Evolutionary conservation across 2,329 filamentous ascomycete genomes (phyloP).

Genomic region (Cordyceps cicadae): DNA sequence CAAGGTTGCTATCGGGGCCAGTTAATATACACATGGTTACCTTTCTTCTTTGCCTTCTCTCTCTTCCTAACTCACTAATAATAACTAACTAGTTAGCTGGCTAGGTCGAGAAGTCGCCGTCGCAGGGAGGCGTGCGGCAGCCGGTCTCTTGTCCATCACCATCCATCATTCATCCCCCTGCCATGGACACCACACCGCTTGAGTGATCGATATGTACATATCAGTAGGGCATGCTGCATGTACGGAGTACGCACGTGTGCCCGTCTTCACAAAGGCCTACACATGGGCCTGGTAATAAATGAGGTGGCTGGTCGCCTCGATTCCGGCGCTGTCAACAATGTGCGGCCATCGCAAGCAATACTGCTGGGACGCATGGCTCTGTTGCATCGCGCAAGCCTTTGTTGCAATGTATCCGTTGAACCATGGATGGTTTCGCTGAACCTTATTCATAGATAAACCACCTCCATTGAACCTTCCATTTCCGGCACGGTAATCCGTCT

Average conservation of each 20-base stretch:
- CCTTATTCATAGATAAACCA: no score
- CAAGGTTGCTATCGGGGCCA: constrained; percentile 1
- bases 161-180: not conserved
- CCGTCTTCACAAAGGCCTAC: not conserved
- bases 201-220: constrained; percentile 2
- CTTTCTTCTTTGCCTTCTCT: not conserved
- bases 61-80: no score
- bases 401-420: not conserved
- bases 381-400: no score
- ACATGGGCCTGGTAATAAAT: not conserved
- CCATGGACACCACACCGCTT: constrained; percentile 9
- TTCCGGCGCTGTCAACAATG: not conserved
- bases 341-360: constrained; percentile 2
- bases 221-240: no score
- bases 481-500: not conserved
- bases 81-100: no score
- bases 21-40: constrained; percentile 10
- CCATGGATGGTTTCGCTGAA: no score
- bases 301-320: constrained; percentile 5
- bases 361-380: not conserved
- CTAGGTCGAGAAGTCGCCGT: no score
- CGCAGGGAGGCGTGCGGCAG: not conserved
- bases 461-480: not conserved
- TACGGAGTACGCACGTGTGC: constrained; percentile 7
- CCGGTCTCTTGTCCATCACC: not conserved